A percentile compares a stretch with the other conserved stretches of the same genome.
Conservation (phyloP, 352 stramenopile species). For the Pythium dissotocum region DNA sequence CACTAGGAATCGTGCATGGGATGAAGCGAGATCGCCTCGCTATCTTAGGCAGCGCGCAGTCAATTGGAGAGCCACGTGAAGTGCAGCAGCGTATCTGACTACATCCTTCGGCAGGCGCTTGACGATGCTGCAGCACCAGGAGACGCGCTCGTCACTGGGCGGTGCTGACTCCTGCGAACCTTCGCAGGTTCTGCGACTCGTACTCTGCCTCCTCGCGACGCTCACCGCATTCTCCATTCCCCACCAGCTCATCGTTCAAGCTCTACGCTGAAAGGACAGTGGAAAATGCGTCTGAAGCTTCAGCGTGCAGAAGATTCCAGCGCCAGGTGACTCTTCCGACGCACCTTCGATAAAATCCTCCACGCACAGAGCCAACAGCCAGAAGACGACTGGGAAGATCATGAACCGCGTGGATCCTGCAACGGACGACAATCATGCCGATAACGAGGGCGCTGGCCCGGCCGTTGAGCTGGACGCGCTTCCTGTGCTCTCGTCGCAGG, state of each 20-base stretch:
- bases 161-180: background rate
- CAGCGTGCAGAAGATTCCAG: background rate
- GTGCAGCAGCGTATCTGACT: background rate
- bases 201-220: background rate
- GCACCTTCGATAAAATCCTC: background rate
- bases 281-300: background rate
- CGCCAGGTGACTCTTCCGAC: background rate
- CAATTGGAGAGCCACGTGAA: background rate
- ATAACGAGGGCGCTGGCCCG: background rate
- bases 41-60: slow-evolving; percentile 1
- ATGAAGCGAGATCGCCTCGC: slow-evolving; percentile 3
- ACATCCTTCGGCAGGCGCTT: background rate
- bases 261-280: background rate
- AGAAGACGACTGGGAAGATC: background rate
- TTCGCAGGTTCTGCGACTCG: background rate
- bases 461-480: slow-evolving; percentile 1
- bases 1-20: slow-evolving; percentile 3
- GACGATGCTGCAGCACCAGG: background rate
- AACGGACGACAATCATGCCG: background rate
- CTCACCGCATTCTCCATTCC: background rate
- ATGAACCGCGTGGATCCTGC: background rate
- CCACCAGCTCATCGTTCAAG: background rate
- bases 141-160: background rate
- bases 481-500: background rate
- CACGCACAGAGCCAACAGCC: background rate